Conservation (phyloP, 2,329 filamentous ascomycete species). For the Didymella segeticola region DNA sequence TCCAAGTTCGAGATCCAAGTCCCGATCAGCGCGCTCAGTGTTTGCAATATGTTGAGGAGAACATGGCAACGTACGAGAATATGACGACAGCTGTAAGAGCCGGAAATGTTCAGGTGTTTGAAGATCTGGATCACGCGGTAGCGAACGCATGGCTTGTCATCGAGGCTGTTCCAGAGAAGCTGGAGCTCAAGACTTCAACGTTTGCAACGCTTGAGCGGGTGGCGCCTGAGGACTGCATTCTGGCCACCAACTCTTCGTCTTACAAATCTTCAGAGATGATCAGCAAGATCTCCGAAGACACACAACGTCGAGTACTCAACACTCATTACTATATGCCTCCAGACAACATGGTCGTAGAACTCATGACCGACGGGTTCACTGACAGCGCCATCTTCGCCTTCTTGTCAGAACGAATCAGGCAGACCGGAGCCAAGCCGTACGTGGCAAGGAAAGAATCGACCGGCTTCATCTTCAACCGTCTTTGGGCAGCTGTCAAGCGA, state of each 20-base stretch:
- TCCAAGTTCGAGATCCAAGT: constrained; percentile 53
- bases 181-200: constrained; percentile 57
- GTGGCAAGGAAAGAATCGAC: constrained; percentile 58
- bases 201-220: constrained; percentile 56
- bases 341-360: constrained; percentile 55
- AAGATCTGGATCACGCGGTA: constrained; percentile 52
- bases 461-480: constrained; percentile 62
- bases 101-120: constrained; percentile 24
- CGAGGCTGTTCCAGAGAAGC: constrained; percentile 60
- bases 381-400: constrained; percentile 54
- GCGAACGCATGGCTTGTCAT: constrained; percentile 61
- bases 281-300: constrained; percentile 48
- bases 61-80: constrained; percentile 25
- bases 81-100: background rate
- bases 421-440: constrained; percentile 53
- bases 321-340: constrained; percentile 61
- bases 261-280: constrained; percentile 61
- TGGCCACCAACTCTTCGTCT: constrained; percentile 61
- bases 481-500: constrained; percentile 65
- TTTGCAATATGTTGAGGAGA: constrained; percentile 50
- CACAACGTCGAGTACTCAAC: constrained; percentile 49
- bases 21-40: constrained; percentile 46
- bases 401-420: constrained; percentile 49
- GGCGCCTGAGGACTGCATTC: constrained; percentile 55
- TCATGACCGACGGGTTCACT: constrained; percentile 61